These are phyloP conservation scores for Miscanthus lutarioriparius DNA, from an alignment of 176 grass and related monocot species.

Conservation along the genomic window DNA sequence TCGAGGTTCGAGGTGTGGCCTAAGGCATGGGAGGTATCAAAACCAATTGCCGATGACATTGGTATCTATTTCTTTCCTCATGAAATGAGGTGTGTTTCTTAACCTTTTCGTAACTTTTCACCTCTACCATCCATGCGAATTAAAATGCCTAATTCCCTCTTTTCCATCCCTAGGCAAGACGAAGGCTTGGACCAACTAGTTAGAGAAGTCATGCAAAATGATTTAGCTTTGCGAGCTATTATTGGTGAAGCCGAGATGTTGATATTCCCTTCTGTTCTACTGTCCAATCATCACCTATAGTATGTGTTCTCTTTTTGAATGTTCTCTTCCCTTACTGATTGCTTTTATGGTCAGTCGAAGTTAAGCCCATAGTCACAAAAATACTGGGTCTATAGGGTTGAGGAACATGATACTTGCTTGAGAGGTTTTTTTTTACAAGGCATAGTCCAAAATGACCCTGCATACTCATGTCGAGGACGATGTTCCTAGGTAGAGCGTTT, in stretches of 20 bases:
- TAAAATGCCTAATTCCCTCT: neutral
- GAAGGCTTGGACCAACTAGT: constrained; percentile 31
- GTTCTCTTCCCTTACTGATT: neutral
- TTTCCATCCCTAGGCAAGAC: constrained; percentile 27
- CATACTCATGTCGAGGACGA: neutral
- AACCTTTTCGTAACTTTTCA: neutral
- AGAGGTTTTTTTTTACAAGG: neutral
- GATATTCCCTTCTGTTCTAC: constrained; percentile 44
- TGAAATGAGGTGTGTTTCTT: constrained; percentile 43
- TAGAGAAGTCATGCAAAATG: constrained; percentile 30
- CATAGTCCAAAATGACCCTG: neutral
- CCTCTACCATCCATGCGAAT: neutral
- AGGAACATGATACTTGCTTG: neutral
- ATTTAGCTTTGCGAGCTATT: constrained; percentile 27
- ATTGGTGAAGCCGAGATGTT: constrained; percentile 42
- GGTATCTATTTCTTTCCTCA: constrained; percentile 67
- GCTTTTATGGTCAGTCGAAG: neutral
- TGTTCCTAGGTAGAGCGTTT: neutral
- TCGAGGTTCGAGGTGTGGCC: constrained; percentile 52
- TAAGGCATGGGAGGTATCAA: constrained; percentile 47
- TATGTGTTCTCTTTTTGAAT: constrained; percentile 14
- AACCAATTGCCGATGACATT: constrained; percentile 44
- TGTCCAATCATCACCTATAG: constrained; percentile 37
- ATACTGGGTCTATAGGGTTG: neutral
- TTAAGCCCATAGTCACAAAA: neutral